Conservation (phyloP, 208 protist genomes). For the Crithidia expoeki region DNA sequence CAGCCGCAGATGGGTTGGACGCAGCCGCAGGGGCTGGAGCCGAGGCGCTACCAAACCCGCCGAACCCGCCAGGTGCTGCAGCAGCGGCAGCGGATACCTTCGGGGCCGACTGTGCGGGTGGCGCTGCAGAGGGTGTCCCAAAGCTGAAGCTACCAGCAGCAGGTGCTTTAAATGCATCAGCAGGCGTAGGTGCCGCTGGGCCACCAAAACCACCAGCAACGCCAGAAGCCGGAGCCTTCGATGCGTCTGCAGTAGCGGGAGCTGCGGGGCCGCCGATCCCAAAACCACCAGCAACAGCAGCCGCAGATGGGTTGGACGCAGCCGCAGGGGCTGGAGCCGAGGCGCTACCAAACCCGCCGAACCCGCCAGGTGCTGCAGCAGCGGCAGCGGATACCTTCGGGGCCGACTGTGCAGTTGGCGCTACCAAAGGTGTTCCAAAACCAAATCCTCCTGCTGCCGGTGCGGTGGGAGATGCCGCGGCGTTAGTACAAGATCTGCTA, state of each 20-base stretch:
- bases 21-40: constrained; percentile 9
- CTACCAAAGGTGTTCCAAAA: constrained; percentile 17
- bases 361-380: constrained; percentile 15
- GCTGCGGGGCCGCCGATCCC: constrained; percentile 13
- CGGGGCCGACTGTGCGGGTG: too few relatives aligned
- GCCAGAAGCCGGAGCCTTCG: constrained; percentile 4
- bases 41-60: constrained; percentile 17
- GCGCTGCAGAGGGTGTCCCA: too few relatives aligned
- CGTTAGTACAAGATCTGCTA: constrained; percentile 12
- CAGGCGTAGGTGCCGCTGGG: constrained; percentile 27
- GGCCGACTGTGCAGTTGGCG: constrained; percentile 11
- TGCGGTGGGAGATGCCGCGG: background rate
- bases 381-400: background rate
- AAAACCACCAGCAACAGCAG: constrained; percentile 5
- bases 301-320: constrained; percentile 14
- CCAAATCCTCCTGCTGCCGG: constrained; percentile 30
- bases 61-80: constrained; percentile 31
- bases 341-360: constrained; percentile 28
- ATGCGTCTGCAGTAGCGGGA: constrained; percentile 14
- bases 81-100: background rate
- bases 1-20: constrained; percentile 13
- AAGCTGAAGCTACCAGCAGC: constrained; percentile 28
- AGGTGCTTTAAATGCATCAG: constrained; percentile 23
- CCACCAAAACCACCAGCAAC: constrained; percentile 18
- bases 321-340: constrained; percentile 8